Evolutionary conservation across 495 filamentous ascomycete species (phyloP), one percentile per base, ranked within the genome.

Genomic region (Penicillium arizonense): DNA sequence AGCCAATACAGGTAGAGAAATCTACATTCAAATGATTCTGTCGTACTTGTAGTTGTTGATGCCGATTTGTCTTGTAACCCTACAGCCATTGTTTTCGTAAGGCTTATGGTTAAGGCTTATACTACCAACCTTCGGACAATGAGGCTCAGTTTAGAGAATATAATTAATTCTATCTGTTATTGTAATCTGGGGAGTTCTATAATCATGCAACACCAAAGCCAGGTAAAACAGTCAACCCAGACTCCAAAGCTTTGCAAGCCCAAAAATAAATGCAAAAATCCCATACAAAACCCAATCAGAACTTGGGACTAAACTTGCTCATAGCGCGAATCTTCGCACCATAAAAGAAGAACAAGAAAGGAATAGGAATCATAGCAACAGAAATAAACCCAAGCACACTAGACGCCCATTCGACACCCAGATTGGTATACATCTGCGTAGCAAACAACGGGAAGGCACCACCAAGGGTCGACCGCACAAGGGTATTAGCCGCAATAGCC

Each of bases 371-470:
- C 70, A 91, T 77, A 6, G 80, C 74, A 21, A 80, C 57, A 3
- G 81, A 77, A 37, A 90, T 72, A 46, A 87, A 88, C 0, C 78
- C 88, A 23, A 89, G 73, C 39, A 89, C 69, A 64, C 78, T 83
- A 4, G 81, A 84, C 3, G 84, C 87, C 70, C 85, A 88, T 4
- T 69, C 70, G 6, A 88, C 82, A 1, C 85, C 87, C 10, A 88
- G 65, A 16, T 77, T 80, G 26, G 80, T 70, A 41, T 82, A 87
- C 76, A 89, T 74, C 45, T 81, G 80, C 14, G 60, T 73, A 0
- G 86, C 80, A 26, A 88, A 83, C 2, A 89, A 67, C 10, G 85
- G 85, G 65, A 90, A 89, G 0, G 77, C 85, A 30, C 79, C 86
- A 12, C 80, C 86, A 40, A 88, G 77, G 23, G 73, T 64, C 26